Conservation (phyloP, 331 rosid species). For the Pyrus hybrid region DNA sequence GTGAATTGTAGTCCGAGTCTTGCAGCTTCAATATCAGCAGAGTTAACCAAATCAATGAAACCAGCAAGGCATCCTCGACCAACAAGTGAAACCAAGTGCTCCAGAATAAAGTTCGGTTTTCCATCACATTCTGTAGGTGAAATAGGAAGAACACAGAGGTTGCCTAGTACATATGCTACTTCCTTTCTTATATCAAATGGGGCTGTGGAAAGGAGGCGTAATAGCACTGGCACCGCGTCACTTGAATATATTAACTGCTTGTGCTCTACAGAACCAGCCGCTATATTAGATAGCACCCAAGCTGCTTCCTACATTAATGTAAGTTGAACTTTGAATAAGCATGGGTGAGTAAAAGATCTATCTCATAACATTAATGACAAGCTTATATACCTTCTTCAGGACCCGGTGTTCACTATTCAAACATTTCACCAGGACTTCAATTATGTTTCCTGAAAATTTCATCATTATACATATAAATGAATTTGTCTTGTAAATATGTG, state of each 20-base stretch:
- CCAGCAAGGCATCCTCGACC: conserved; percentile 75
- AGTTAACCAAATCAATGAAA: conserved; percentile 73
- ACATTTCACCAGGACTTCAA: conserved; percentile 66
- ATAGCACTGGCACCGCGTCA: conserved; percentile 51
- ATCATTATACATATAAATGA: conserved; percentile 2
- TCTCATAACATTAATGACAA: neutral
- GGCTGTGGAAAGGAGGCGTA: conserved; percentile 62
- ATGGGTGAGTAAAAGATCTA: conserved; percentile 1
- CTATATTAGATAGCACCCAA: conserved; percentile 89
- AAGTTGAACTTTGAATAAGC: conserved; percentile 8
- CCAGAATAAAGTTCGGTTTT: conserved; percentile 59
- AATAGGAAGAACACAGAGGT: conserved; percentile 76
- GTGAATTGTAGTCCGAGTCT: conserved; percentile 87
- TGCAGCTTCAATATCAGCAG: conserved; percentile 84
- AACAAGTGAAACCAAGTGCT: conserved; percentile 73
- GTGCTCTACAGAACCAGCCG: conserved; percentile 79
- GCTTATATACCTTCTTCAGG: conserved; percentile 62
- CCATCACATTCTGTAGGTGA: conserved; percentile 52
- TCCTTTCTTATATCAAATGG: conserved; percentile 87
- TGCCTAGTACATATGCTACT: conserved; percentile 86
- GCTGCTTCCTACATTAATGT: conserved; percentile 69
- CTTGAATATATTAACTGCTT: conserved; percentile 68
- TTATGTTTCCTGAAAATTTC: conserved; percentile 52
- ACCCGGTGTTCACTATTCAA: conserved; percentile 83
- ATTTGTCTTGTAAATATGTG: neutral